These are phyloP conservation scores for Larix kaempferi DNA, from an alignment of 75 land plant genomes.

Conservation along the genomic window DNA sequence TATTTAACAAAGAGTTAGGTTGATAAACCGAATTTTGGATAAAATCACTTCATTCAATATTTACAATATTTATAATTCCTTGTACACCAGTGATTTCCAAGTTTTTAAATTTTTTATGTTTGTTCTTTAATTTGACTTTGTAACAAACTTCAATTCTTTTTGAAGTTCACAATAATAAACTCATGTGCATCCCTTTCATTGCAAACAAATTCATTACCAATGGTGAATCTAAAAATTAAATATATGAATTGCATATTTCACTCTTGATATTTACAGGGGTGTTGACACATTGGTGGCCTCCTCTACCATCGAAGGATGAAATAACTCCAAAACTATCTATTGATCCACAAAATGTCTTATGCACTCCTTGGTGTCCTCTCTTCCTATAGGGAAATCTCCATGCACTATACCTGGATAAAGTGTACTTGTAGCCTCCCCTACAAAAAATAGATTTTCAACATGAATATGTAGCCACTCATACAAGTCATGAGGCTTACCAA, in stretches of 20 bases:
- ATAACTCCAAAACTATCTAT: conserved; percentile 26
- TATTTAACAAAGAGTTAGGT: too few species aligned
- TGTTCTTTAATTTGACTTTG: too few species aligned
- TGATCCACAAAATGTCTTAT: conserved; percentile 30
- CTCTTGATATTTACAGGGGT: conserved; percentile 64
- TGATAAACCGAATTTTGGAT: too few species aligned
- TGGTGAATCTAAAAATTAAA: too few species aligned
- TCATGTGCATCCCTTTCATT: too few species aligned
- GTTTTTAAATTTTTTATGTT: too few species aligned
- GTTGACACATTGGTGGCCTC: conserved; percentile 21
- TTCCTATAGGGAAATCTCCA: conserved; percentile 48
- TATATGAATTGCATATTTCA: conserved; percentile 10
- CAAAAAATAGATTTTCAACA: conserved; percentile 44
- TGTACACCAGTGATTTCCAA: too few species aligned
- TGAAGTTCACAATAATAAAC: too few species aligned
- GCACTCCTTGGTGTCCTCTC: conserved; percentile 38
- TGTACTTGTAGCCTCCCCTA: conserved; percentile 47
- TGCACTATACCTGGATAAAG: conserved; percentile 48
- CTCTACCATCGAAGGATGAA: conserved; percentile 33
- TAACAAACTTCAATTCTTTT: too few species aligned
- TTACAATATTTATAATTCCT: too few species aligned
- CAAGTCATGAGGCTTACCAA: conserved; percentile 45
- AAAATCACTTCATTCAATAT: too few species aligned
- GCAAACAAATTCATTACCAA: too few species aligned
- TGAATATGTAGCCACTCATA: conserved; percentile 35